phyloP scores from a whole-genome alignment of 78 protist species.

The Dictyostelium firmibasis region DNA sequence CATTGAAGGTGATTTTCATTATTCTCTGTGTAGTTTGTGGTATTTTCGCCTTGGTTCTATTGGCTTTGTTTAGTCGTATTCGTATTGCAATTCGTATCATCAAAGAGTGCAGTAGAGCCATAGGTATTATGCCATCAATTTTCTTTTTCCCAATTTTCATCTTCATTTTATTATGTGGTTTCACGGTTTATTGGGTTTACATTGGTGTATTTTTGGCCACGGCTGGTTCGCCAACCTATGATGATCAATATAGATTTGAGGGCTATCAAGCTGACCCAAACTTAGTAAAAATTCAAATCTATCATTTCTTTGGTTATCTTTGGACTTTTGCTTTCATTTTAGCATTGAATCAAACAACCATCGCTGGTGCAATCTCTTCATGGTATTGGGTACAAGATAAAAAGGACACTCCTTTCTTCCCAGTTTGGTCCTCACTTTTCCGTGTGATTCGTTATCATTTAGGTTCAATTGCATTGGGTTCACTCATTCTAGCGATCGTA shows the following conservation, averaged over 20 bases:
- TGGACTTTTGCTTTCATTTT: slow-evolving; percentile 84
- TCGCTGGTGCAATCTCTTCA: slow-evolving; percentile 87
- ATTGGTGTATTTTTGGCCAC: slow-evolving; percentile 59
- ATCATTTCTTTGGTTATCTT: slow-evolving; percentile 90
- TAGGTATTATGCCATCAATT: slow-evolving; percentile 81
- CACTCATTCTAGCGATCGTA: slow-evolving; percentile 88
- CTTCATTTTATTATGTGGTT: not conserved
- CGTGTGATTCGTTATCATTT: slow-evolving; percentile 86
- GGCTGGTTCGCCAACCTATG: slow-evolving; percentile 25
- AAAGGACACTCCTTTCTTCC: slow-evolving; percentile 70
- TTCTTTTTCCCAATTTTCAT: slow-evolving; percentile 84
- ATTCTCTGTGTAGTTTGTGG: slow-evolving; percentile 41
- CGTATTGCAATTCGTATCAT: slow-evolving; percentile 83
- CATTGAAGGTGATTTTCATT: slow-evolving; percentile 57
- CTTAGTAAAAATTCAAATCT: slow-evolving; percentile 15
- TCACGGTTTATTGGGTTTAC: slow-evolving; percentile 80
- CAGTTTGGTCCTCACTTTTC: slow-evolving; percentile 64
- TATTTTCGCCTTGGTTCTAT: slow-evolving; percentile 44
- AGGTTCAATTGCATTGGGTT: slow-evolving; percentile 92
- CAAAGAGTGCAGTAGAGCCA: slow-evolving; percentile 85
- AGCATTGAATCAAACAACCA: slow-evolving; percentile 81
- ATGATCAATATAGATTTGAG: not conserved
- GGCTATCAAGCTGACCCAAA: slow-evolving; percentile 26
- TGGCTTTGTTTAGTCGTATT: slow-evolving; percentile 54
- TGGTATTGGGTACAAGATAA: slow-evolving; percentile 90